phyloP scores from a whole-genome alignment of 2,329 filamentous ascomycete genomes.

The Colletotrichum neosansevieriae region DNA sequence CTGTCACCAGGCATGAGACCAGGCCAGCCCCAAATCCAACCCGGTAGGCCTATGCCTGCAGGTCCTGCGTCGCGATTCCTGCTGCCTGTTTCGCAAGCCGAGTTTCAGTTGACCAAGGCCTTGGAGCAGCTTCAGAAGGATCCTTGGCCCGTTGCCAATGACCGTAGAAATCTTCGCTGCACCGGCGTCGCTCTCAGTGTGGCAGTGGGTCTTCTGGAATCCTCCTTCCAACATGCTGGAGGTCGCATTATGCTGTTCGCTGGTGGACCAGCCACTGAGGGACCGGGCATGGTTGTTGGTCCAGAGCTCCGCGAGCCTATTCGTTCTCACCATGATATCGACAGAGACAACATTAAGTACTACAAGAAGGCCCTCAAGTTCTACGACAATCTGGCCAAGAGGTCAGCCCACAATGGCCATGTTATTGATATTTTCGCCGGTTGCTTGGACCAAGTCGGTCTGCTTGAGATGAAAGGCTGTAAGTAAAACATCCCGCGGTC shows the following conservation, averaged over 20 bases:
- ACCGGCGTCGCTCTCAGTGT: constrained; percentile 97
- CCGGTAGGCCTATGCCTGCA: constrained; percentile 80
- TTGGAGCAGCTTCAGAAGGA: constrained; percentile 96
- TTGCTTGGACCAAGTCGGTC: constrained; percentile 95
- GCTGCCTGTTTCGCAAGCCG: constrained; percentile 92
- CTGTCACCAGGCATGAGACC: constrained; percentile 79
- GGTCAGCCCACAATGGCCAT: constrained; percentile 95
- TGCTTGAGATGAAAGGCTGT: constrained; percentile 95
- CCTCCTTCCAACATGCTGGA: constrained; percentile 94
- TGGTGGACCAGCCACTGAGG: constrained; percentile 94
- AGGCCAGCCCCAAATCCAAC: constrained; percentile 77
- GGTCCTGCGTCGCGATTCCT: constrained; percentile 91
- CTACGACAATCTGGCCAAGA: constrained; percentile 93
- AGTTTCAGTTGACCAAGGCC: constrained; percentile 96
- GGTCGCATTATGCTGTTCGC: constrained; percentile 98
- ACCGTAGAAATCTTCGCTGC: constrained; percentile 90
- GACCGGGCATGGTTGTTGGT: constrained; percentile 95
- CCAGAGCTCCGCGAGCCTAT: constrained; percentile 97
- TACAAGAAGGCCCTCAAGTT: constrained; percentile 98
- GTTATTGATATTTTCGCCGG: constrained; percentile 98
- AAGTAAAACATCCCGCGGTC: not conserved
- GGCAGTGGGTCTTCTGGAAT: constrained; percentile 91
- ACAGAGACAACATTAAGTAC: constrained; percentile 98
- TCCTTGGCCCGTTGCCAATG: constrained; percentile 96
- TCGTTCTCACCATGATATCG: constrained; percentile 97